Conservation (phyloP, 192 early-diverging fungal genomes). For the Coemansia sp. region DNA sequence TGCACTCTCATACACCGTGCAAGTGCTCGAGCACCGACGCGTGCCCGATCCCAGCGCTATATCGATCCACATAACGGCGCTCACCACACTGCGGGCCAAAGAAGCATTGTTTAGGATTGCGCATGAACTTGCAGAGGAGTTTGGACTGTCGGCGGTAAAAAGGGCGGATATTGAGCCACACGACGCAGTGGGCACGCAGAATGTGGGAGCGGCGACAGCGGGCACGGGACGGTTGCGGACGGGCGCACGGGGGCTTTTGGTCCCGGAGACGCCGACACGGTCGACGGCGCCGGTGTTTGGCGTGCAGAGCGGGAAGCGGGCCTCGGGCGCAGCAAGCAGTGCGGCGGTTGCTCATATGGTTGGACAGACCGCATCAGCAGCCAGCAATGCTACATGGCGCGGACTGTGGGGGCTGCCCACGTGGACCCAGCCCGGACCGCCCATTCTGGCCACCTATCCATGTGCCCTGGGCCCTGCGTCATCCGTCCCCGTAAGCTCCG, state of each 20-base stretch:
- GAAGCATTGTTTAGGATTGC: conserved; percentile 48
- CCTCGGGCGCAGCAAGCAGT: background rate
- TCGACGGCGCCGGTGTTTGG: background rate
- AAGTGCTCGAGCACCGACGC: conserved; percentile 36
- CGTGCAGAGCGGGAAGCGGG: conserved; percentile 12
- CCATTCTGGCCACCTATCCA: conserved; percentile 49
- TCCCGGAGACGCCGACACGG: conserved; percentile 42
- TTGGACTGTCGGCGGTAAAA: conserved; percentile 51
- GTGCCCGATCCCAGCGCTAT: conserved; percentile 40
- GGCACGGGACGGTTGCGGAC: conserved; percentile 38
- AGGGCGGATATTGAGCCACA: conserved; percentile 48
- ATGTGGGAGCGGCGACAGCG: conserved; percentile 27
- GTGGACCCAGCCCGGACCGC: conserved; percentile 50
- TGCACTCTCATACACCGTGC: conserved; percentile 31
- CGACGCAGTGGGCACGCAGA: conserved; percentile 19
- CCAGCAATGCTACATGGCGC: conserved; percentile 44
- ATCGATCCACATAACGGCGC: conserved; percentile 45
- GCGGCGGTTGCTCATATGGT: conserved; percentile 15
- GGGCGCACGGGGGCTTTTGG: conserved; percentile 42
- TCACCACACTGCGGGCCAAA: conserved; percentile 36
- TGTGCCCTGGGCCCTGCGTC: conserved; percentile 45
- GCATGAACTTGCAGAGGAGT: conserved; percentile 54
- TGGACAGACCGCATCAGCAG: conserved; percentile 24
- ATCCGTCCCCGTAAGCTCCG: conserved; percentile 19
- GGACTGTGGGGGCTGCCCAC: conserved; percentile 55